Percentiles rank a stretch among this genome's conserved stretches.
Conservation (phyloP, 352 stramenopile species). For the Globisporangium lucens region DNA sequence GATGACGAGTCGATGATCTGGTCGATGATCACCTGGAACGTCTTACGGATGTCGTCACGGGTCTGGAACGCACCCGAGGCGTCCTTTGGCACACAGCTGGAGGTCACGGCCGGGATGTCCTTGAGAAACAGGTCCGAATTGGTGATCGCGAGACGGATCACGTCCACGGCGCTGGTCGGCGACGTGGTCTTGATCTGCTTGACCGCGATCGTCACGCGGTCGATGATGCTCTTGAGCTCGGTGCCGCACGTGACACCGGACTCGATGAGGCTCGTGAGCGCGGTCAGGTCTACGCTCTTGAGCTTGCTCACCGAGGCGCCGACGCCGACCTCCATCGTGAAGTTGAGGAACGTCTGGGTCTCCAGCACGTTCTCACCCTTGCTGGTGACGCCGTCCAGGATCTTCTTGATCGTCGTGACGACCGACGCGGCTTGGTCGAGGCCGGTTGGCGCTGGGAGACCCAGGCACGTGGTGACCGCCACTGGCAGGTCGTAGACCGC, state of each 20-base stretch:
- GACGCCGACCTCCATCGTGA: slow-evolving; percentile 21
- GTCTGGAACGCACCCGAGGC: slow-evolving; percentile 32
- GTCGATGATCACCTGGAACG: slow-evolving; percentile 54
- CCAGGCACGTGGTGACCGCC: slow-evolving; percentile 46
- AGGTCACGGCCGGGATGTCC: slow-evolving; percentile 43
- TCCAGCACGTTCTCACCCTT: slow-evolving; percentile 37
- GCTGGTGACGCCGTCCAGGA: slow-evolving; percentile 23
- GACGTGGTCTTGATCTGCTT: slow-evolving; percentile 30
- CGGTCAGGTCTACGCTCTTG: not conserved
- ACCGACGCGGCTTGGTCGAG: slow-evolving; percentile 10
- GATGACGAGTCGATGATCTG: slow-evolving; percentile 38
- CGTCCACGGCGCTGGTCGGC: slow-evolving; percentile 27
- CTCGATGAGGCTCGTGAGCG: slow-evolving; percentile 35
- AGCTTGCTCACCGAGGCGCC: slow-evolving; percentile 8
- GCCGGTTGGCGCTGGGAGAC: slow-evolving; percentile 15
- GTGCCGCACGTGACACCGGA: slow-evolving; percentile 29
- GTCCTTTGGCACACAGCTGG: slow-evolving; percentile 40
- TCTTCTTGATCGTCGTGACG: slow-evolving; percentile 17
- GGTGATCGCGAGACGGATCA: slow-evolving; percentile 43
- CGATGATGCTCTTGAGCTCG: slow-evolving; percentile 43
- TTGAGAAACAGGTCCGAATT: slow-evolving; percentile 33
- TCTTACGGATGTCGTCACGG: slow-evolving; percentile 51
- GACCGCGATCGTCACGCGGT: slow-evolving; percentile 40
- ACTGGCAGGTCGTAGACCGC: slow-evolving; percentile 48
- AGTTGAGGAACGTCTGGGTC: slow-evolving; percentile 29